Evolutionary conservation across 2,329 filamentous ascomycete species (phyloP).

Genomic region (Nothophaeocryptopus gaeumannii): DNA sequence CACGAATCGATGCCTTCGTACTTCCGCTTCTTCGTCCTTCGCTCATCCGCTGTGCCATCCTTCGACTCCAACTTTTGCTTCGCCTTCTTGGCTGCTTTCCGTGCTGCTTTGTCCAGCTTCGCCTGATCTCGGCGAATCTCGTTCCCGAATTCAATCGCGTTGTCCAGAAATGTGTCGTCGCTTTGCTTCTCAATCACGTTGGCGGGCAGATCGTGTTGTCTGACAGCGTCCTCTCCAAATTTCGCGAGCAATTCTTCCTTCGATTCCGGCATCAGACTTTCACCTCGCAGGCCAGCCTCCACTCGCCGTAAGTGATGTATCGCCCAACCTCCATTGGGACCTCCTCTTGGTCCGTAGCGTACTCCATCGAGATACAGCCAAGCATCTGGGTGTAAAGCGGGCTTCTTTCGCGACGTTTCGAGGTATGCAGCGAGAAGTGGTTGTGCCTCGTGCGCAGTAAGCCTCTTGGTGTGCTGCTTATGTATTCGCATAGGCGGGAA

Average conservation of each 20-base stretch:
- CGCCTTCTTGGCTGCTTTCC: slow-evolving; percentile 18
- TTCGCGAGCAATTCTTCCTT: slow-evolving; percentile 36
- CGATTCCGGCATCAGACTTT: slow-evolving; percentile 46
- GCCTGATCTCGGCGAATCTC: slow-evolving; percentile 9
- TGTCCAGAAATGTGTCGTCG: slow-evolving; percentile 22
- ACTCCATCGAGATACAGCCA: slow-evolving; percentile 44
- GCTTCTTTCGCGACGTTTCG: slow-evolving; percentile 36
- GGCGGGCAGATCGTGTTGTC: slow-evolving; percentile 4
- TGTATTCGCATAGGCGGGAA: slow-evolving; percentile 14
- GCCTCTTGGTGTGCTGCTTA: slow-evolving; percentile 1
- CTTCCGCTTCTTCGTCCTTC: slow-evolving; percentile 17
- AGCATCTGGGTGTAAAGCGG: slow-evolving; percentile 51
- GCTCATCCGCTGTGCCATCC: slow-evolving; percentile 5
- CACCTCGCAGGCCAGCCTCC: slow-evolving; percentile 52
- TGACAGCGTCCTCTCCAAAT: slow-evolving; percentile 36
- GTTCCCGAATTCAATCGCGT: slow-evolving; percentile 17
- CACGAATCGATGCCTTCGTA: slow-evolving; percentile 28
- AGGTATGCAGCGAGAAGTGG: slow-evolving; percentile 41
- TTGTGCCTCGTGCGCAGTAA: slow-evolving; percentile 9
- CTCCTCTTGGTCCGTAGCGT: slow-evolving; percentile 42
- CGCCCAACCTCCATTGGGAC: slow-evolving; percentile 46
- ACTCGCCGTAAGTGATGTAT: slow-evolving; percentile 55
- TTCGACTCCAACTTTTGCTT: slow-evolving; percentile 17
- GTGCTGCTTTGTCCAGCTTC: slow-evolving; percentile 11
- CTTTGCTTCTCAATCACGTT: slow-evolving; percentile 19